Evolutionary conservation across 306 rosid genomes (phyloP).

Genomic region (Pachyrhizus erosus): DNA sequence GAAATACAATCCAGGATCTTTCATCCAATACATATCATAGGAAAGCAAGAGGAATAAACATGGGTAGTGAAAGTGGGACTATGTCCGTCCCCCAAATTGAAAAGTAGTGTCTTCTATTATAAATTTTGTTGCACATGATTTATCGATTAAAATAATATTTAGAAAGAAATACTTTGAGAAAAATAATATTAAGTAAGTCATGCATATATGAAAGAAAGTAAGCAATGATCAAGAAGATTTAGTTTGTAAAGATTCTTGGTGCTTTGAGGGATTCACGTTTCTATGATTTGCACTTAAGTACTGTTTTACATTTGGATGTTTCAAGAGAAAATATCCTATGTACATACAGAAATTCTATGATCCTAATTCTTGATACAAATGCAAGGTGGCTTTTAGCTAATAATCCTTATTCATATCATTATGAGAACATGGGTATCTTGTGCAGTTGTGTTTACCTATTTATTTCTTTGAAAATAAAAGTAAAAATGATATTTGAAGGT

Average conservation of each 20-base stretch:
- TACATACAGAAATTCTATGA: neutral
- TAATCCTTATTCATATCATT: neutral
- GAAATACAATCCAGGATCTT: neutral
- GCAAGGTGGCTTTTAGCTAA: neutral
- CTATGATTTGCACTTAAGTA: neutral
- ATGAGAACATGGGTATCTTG: slow-evolving; percentile 2
- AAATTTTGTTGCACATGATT: neutral
- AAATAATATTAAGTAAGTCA: neutral
- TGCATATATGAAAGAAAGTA: neutral
- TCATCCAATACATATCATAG: neutral
- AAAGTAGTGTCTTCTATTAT: neutral
- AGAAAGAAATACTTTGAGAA: neutral
- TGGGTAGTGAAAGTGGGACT: neutral
- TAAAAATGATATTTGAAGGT: neutral
- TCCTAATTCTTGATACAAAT: neutral
- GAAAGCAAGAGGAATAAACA: neutral
- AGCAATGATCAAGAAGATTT: neutral
- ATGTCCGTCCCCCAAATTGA: neutral
- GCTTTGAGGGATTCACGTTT: neutral
- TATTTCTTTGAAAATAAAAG: slow-evolving; percentile 10
- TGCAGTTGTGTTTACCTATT: slow-evolving; percentile 9
- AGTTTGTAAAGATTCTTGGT: neutral
- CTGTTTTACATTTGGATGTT: neutral
- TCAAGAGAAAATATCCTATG: neutral
- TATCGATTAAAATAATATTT: neutral